A percentile compares a stretch with the other conserved stretches of the same genome.
phyloP scores from a whole-genome alignment of 257 asterid species.

The Lavandula angustifolia region DNA sequence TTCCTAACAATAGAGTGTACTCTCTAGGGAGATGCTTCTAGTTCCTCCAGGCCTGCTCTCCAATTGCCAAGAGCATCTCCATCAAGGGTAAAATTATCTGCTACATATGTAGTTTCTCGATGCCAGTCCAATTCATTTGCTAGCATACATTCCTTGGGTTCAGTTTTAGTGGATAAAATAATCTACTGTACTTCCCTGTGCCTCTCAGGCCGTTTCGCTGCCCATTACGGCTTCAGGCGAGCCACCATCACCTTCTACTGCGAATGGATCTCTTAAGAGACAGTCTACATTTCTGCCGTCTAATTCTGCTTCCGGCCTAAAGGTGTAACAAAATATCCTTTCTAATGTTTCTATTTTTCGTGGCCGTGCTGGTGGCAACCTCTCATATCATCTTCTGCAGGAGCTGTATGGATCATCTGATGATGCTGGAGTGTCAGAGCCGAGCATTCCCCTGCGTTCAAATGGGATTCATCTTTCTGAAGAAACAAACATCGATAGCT shows the following conservation, averaged over 20 bases:
- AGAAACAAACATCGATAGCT: conserved; percentile 36
- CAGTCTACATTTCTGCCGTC: conserved; percentile 26
- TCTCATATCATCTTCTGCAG: conserved; percentile 24
- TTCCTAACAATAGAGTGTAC: conserved; percentile 23
- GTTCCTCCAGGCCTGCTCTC: conserved; percentile 59
- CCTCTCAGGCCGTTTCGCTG: conserved; percentile 55
- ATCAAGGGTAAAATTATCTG: conserved; percentile 55
- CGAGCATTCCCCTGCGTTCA: conserved; percentile 36
- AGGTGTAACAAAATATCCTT: conserved; percentile 47
- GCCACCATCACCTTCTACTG: conserved; percentile 61
- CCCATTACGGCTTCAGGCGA: conserved; percentile 51
- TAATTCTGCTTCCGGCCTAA: conserved; percentile 59
- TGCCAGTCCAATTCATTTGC: neutral
- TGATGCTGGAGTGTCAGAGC: conserved; percentile 31
- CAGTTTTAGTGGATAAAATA: no score
- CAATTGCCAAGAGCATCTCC: conserved; percentile 61
- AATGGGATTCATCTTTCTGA: conserved; percentile 30
- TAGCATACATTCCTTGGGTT: neutral
- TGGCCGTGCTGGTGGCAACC: neutral
- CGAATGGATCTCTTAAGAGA: conserved; percentile 48
- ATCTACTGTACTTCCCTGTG: neutral
- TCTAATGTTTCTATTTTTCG: neutral
- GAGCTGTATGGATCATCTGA: conserved; percentile 49
- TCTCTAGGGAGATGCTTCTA: conserved; percentile 57
- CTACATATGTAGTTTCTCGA: conserved; percentile 17